Evolutionary conservation across 371 early-diverging fungal genomes (phyloP).

Genomic region (Mucor mucedo): DNA sequence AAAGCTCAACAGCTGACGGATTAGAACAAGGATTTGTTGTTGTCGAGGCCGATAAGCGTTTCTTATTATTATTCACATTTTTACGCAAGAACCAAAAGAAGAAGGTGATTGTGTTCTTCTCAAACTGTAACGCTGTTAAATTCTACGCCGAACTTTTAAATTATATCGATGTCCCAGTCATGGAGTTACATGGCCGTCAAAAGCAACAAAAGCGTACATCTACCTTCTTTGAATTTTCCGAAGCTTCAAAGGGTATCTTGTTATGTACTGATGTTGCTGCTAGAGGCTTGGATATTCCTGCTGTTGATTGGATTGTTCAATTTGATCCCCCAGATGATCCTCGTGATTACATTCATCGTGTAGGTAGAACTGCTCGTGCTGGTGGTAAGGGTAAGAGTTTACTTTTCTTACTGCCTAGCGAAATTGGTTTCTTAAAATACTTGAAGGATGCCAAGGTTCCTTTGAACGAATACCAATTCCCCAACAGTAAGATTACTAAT

Average conservation of each 20-base stretch:
- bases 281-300: constrained; percentile 97
- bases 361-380: constrained; percentile 98
- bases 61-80: constrained; percentile 93
- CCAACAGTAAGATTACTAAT: constrained; percentile 91
- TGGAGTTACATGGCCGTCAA: constrained; percentile 93
- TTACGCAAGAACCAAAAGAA: constrained; percentile 93
- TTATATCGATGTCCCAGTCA: constrained; percentile 96
- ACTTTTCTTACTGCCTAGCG: constrained; percentile 93
- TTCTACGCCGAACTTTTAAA: constrained; percentile 95
- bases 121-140: constrained; percentile 94
- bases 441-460: constrained; percentile 97
- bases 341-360: constrained; percentile 98
- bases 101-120: constrained; percentile 97
- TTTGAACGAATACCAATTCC: constrained; percentile 98
- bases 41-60: constrained; percentile 88
- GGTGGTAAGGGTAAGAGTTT: constrained; percentile 91
- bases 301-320: constrained; percentile 98
- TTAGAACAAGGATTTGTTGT: constrained; percentile 97
- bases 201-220: constrained; percentile 96
- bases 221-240: constrained; percentile 96
- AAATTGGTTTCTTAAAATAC: constrained; percentile 95
- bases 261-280: constrained; percentile 99
- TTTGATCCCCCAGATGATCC: constrained; percentile 99
- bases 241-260: constrained; percentile 88
- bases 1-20: constrained; percentile 90